These are phyloP conservation scores for Aquilaria malaccensis DNA, from an alignment of 345 rosid genomes.

Conservation along the genomic window DNA sequence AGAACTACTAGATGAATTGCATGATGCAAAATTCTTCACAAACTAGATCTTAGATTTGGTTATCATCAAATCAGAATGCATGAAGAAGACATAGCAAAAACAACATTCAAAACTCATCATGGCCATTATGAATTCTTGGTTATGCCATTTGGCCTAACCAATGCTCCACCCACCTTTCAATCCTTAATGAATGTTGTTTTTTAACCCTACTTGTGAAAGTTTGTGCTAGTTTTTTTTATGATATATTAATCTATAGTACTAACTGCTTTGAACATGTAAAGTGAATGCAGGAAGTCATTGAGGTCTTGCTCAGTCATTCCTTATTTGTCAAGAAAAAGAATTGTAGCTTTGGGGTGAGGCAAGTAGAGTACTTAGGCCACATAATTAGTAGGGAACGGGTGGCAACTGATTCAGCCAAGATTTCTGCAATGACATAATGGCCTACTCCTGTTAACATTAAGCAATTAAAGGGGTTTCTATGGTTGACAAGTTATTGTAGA, in stretches of 20 bases:
- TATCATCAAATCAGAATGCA: not conserved
- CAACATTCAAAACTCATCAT: not conserved
- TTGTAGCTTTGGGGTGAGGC: not conserved
- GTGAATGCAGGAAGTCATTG: not conserved
- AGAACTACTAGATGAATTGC: not conserved
- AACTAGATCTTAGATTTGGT: not conserved
- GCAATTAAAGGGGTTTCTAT: not conserved
- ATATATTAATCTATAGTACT: not conserved
- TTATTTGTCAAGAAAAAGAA: not conserved
- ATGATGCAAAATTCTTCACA: not conserved
- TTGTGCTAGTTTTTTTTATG: not conserved
- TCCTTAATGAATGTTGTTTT: not conserved
- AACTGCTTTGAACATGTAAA: not conserved
- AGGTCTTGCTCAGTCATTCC: not conserved
- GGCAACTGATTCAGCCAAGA: no score
- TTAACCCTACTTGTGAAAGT: not conserved
- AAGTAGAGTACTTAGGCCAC: no score
- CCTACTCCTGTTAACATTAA: no score
- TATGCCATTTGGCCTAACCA: not conserved
- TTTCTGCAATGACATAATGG: no score
- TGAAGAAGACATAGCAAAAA: not conserved
- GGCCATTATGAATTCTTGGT: not conserved
- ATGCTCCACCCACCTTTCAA: slow-evolving; percentile 1
- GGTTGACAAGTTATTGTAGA: not conserved
- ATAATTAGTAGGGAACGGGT: no score